Evolutionary conservation across 208 protist genomes (phyloP).

Genomic region (Acanthamoeba polyphaga): DNA sequence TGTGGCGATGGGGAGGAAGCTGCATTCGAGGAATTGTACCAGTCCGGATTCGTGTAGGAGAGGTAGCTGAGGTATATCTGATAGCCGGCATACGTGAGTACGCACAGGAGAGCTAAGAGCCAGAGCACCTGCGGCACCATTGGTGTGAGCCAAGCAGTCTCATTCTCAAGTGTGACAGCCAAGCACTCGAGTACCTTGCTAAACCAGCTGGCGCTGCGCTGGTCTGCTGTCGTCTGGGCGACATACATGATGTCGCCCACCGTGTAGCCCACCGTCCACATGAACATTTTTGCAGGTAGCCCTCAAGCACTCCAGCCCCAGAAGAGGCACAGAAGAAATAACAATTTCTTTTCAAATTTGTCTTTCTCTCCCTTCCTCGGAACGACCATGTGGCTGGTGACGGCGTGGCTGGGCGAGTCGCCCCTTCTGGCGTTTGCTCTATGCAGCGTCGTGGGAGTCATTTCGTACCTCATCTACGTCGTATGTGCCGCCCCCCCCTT

Average conservation of each 20-base stretch:
- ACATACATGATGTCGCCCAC: conserved; percentile 5
- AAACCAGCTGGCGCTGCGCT: background rate
- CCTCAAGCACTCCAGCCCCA: too few relatives aligned
- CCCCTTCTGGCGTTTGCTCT: too few relatives aligned
- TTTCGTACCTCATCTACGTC: too few relatives aligned
- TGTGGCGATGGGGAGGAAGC: too few relatives aligned
- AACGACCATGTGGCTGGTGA: too few relatives aligned
- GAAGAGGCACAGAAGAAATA: too few relatives aligned
- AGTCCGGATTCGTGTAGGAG: conserved; percentile 19
- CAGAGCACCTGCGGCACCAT: background rate
- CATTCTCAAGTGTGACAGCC: background rate
- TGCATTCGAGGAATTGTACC: background rate
- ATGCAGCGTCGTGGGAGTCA: too few relatives aligned
- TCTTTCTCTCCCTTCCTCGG: too few relatives aligned
- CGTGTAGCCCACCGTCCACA: conserved; percentile 43
- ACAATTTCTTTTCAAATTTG: too few relatives aligned
- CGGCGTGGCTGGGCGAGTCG: too few relatives aligned
- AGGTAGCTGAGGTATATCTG: background rate
- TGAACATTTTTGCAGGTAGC: background rate
- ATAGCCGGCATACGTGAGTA: background rate
- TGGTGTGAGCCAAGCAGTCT: too few relatives aligned
- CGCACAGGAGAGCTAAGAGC: background rate
- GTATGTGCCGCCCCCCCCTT: too few relatives aligned
- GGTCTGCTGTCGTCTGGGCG: background rate
- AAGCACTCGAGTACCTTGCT: background rate